Evolutionary conservation across 352 stramenopile genomes (phyloP).

Genomic region (Sclerospora graminicola): DNA sequence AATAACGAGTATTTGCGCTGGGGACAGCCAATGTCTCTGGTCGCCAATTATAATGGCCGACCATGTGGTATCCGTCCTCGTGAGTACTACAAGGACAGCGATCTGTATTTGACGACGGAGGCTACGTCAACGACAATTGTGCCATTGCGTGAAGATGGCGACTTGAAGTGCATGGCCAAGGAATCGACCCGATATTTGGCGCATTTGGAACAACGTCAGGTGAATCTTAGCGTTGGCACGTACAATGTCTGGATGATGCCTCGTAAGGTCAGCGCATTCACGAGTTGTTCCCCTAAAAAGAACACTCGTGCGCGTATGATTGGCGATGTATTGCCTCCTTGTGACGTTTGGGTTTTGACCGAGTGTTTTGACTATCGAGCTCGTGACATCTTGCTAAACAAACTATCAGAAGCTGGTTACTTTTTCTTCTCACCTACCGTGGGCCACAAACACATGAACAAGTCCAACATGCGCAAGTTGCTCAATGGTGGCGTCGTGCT

Average conservation of each 20-base stretch:
- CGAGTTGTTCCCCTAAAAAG: slow-evolving; percentile 55
- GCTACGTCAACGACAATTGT: slow-evolving; percentile 47
- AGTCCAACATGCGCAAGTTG: slow-evolving; percentile 58
- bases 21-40: slow-evolving; percentile 49
- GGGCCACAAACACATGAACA: slow-evolving; percentile 52
- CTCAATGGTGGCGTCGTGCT: slow-evolving; percentile 65
- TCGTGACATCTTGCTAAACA: slow-evolving; percentile 48
- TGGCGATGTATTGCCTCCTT: slow-evolving; percentile 46
- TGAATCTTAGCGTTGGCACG: slow-evolving; percentile 47
- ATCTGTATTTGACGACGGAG: slow-evolving; percentile 64
- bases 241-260: slow-evolving; percentile 85
- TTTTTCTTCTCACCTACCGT: slow-evolving; percentile 67
- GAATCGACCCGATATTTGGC: slow-evolving; percentile 56
- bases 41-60: slow-evolving; percentile 42
- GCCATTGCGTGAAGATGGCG: slow-evolving; percentile 48
- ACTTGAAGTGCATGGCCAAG: slow-evolving; percentile 58
- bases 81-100: slow-evolving; percentile 71
- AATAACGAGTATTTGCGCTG: slow-evolving; percentile 41
- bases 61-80: slow-evolving; percentile 50
- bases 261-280: slow-evolving; percentile 65
- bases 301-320: slow-evolving; percentile 70
- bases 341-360: slow-evolving; percentile 67
- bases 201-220: slow-evolving; percentile 44
- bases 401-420: slow-evolving; percentile 48
- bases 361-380: slow-evolving; percentile 75